A percentile compares a stretch with the other conserved stretches of the same genome.
Evolutionary conservation across 768 basidiomycete genomes (phyloP).

Genomic region (Auricularia sp.): DNA sequence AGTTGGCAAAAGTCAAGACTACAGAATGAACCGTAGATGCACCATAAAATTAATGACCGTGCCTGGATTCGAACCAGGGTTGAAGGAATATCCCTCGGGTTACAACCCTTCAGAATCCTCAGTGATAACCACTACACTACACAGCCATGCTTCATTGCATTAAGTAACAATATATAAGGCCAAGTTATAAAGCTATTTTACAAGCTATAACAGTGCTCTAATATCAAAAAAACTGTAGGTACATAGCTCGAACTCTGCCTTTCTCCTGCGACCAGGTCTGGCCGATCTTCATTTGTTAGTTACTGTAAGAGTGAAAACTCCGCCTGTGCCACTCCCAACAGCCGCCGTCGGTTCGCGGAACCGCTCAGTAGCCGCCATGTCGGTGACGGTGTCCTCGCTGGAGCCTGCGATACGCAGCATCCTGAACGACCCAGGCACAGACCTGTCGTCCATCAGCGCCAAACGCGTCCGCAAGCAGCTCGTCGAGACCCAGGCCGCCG

Average conservation of each 20-base stretch:
- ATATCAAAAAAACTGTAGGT: no score
- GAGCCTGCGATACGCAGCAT: slow-evolving; percentile 56
- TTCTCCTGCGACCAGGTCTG: no score
- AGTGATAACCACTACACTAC: slow-evolving; percentile 3
- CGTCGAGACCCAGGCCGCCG: slow-evolving; percentile 35
- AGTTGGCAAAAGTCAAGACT: no score
- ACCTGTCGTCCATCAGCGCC: slow-evolving; percentile 73
- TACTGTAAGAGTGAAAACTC: no score
- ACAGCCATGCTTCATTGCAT: neutral
- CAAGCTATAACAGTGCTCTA: no score
- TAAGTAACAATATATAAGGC: no score
- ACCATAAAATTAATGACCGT: neutral
- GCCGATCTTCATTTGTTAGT: no score
- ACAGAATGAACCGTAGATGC: no score
- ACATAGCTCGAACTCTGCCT: no score
- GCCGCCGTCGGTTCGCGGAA: no score
- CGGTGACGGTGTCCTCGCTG: slow-evolving; percentile 20
- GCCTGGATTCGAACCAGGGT: slow-evolving; percentile 1
- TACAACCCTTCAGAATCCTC: neutral
- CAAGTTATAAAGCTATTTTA: no score
- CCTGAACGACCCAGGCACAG: slow-evolving; percentile 64
- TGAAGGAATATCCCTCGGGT: neutral
- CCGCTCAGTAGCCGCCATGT: neutral
- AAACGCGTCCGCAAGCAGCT: slow-evolving; percentile 80
- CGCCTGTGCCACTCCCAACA: no score